Base-by-base conservation (phyloP, 1,284 basidiomycete species). In the Veloporphyrellus conicus region DNA sequence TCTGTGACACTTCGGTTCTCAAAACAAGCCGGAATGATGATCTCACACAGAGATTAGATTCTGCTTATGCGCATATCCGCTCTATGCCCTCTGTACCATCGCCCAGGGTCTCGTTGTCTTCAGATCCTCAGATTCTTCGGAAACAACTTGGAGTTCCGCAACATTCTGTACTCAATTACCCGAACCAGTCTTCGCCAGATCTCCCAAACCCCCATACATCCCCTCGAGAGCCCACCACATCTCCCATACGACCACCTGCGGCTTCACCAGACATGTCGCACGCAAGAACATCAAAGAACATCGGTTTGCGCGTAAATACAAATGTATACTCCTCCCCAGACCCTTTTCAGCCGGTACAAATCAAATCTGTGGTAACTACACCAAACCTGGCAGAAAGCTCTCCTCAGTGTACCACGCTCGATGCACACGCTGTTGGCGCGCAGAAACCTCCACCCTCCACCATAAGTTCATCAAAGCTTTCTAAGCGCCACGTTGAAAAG, bases 81-180 rank as follows among this genome's bases (percentile, higher is more conserved):
- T 50, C 41, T 6, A 58, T 67, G 60, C 20, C 45, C 10, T 49
- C 46, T 22, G 45, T 42, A 33, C 4, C 43, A 37, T 45, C 58
- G 27, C 47, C 40, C 20, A 40, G 27, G 23, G 43, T 43, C 14
- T 20, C 29, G 16, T 37, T 65, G 11, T 57, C 64, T n/a, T 47
- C 50, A 22, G 60, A 67, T 16, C 61, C 65, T 36, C 52, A 50
- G 40, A 60, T 49, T 15, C 50, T 53, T 52, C 61, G 49, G 40
- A 66, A 63, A 41, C 62, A 67, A 29, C 51, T 66, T 20, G 64
- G 64, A 23, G 50, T 62, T 6, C 54, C 64, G 19, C 63, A 66
- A 22, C 63, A 67, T 39, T 62, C 61, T 14, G 61, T 67, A 31
- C 40, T 61, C 23, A 66, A 62, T 31, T 40, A 57, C 29, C 51